phyloP scores from a whole-genome alignment of 768 basidiomycete genomes.

The Cantharellus anzutake region DNA sequence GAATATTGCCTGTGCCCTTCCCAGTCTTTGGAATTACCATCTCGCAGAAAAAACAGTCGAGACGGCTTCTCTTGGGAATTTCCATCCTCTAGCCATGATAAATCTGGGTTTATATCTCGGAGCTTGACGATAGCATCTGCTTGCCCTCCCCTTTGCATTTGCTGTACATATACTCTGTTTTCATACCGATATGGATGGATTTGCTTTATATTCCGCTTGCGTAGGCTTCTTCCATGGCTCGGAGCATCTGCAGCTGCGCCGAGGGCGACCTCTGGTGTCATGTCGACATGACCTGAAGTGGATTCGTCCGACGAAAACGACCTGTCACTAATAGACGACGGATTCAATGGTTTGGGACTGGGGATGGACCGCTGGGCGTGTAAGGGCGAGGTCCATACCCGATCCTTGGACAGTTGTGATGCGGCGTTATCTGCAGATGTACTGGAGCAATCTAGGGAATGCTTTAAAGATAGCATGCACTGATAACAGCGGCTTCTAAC shows the following conservation, averaged over 20 bases:
- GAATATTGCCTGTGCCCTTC: not conserved
- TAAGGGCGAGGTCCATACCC: too few species aligned
- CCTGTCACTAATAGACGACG: too few species aligned
- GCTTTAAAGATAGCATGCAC: too few species aligned
- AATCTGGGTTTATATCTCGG: constrained; percentile 10
- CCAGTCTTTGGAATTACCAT: not conserved
- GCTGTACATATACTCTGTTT: constrained; percentile 1
- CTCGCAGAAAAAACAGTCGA: not conserved
- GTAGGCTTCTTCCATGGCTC: constrained; percentile 26
- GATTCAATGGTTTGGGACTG: too few species aligned
- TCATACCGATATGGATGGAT: constrained; percentile 31
- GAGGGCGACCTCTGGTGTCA: too few species aligned
- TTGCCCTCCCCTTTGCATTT: constrained; percentile 1
- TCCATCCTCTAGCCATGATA: constrained; percentile 21
- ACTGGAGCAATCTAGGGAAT: too few species aligned
- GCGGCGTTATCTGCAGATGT: too few species aligned
- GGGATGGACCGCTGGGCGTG: too few species aligned
- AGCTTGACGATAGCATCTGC: constrained; percentile 32
- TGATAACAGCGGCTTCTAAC: too few species aligned
- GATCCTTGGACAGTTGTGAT: too few species aligned
- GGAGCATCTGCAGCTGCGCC: not conserved
- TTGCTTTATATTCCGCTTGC: constrained; percentile 35
- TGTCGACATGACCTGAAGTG: too few species aligned
- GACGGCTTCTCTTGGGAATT: not conserved
- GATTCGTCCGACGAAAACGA: too few species aligned